Evolutionary conservation across 768 basidiomycete genomes (phyloP).

Genomic region (Leccinum rimulosum): DNA sequence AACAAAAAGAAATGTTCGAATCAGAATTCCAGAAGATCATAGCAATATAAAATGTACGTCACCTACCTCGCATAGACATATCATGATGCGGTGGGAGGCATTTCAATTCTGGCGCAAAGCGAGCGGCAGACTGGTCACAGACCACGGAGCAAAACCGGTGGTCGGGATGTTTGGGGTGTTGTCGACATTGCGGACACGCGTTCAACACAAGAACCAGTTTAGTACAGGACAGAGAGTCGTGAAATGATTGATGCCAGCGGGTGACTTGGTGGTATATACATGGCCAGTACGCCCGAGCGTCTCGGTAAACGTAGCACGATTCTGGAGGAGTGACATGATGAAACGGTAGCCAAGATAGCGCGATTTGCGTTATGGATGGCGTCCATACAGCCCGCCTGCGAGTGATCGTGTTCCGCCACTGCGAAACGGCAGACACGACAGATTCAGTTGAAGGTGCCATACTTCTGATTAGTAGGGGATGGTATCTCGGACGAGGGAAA

Average conservation of each 20-base stretch:
- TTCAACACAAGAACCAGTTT: neutral
- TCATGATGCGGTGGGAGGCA: slow-evolving; percentile 10
- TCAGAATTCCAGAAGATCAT: neutral
- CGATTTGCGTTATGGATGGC: neutral
- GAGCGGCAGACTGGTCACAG: slow-evolving; percentile 12
- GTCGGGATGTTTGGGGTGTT: slow-evolving; percentile 11
- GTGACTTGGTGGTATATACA: neutral
- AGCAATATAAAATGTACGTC: neutral
- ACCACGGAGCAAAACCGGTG: slow-evolving; percentile 20
- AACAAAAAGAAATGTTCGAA: neutral
- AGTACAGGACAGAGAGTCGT: no score
- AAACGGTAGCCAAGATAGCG: neutral
- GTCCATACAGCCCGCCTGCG: neutral
- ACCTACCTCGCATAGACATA: slow-evolving; percentile 7
- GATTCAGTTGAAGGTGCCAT: slow-evolving; percentile 1
- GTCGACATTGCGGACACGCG: slow-evolving; percentile 20
- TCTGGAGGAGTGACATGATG: neutral
- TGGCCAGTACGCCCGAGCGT: neutral
- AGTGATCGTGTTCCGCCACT: neutral
- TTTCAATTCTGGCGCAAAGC: slow-evolving; percentile 17
- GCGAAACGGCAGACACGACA: neutral
- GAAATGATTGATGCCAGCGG: no score
- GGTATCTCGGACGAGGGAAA: neutral
- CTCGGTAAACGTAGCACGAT: neutral
- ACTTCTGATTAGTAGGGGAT: neutral